phyloP scores from a whole-genome alignment of 2,329 filamentous ascomycete genomes.

The Kalmusia sp. region DNA sequence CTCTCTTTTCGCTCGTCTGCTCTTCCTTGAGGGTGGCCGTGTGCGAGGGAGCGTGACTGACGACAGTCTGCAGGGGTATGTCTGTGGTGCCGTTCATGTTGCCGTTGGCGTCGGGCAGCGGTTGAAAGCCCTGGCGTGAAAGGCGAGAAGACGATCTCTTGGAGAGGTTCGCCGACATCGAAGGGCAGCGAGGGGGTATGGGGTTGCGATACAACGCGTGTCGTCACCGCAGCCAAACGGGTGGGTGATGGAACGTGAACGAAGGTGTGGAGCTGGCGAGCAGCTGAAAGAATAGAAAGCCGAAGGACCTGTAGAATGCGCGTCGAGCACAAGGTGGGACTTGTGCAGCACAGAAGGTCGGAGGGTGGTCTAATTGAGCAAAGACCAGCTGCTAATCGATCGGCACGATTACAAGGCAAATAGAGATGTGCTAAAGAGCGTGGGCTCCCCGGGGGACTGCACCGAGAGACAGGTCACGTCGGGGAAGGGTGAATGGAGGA shows the following conservation, averaged over 20 bases:
- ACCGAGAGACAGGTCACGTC: conserved; percentile 2
- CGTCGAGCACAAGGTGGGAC: conserved; percentile 42
- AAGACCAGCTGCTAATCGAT: conserved; percentile 38
- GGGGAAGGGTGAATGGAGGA: background rate
- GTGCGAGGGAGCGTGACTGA: conserved; percentile 54
- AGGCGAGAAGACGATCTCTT: conserved; percentile 28
- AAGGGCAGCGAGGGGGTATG: conserved; percentile 2
- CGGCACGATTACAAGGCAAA: conserved; percentile 16
- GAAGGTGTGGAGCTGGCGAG: conserved; percentile 18
- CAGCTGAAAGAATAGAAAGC: background rate
- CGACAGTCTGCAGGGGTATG: conserved; percentile 66
- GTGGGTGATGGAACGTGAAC: background rate
- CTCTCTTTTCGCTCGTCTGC: conserved; percentile 40
- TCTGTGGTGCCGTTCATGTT: conserved; percentile 61
- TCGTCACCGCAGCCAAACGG: background rate
- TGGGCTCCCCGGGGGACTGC: conserved; percentile 22
- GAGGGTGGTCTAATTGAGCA: conserved; percentile 31
- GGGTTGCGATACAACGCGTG: background rate
- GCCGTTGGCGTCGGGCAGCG: conserved; percentile 31
- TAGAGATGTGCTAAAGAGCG: conserved; percentile 19
- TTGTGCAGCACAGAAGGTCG: conserved; percentile 21
- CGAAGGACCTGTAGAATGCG: conserved; percentile 18
- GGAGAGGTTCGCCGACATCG: conserved; percentile 24
- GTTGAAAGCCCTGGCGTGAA: conserved; percentile 44
- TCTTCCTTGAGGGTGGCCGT: conserved; percentile 31